A percentile compares a stretch with the other conserved stretches of the same genome.
phyloP scores from a whole-genome alignment of 805 yeast species.

The Zygoascus bituminiphila region DNA sequence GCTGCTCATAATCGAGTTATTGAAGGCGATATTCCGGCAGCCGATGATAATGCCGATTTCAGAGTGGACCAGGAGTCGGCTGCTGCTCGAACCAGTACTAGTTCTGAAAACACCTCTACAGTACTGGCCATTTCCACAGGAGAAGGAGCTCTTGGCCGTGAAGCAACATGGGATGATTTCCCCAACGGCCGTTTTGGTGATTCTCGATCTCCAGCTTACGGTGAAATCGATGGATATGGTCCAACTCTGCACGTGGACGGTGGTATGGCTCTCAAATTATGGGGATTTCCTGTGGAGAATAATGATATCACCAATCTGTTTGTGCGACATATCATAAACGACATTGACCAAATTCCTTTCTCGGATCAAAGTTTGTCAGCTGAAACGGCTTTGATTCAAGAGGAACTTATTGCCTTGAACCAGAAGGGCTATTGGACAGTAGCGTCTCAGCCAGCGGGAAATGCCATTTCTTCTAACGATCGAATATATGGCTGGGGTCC shows the following conservation, averaged over 20 bases:
- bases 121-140: constrained; percentile 76
- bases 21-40: constrained; percentile 14
- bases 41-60: constrained; percentile 1
- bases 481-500: constrained; percentile 98
- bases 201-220: constrained; percentile 92
- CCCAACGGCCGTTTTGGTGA: constrained; percentile 96
- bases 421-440: constrained; percentile 71
- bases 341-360: constrained; percentile 82
- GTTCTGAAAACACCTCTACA: constrained; percentile 23
- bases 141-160: constrained; percentile 74
- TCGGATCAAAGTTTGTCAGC: constrained; percentile 77
- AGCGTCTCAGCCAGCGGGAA: constrained; percentile 93
- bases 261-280: constrained; percentile 55
- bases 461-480: constrained; percentile 71
- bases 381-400: constrained; percentile 90
- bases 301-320: constrained; percentile 61
- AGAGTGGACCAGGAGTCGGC: constrained; percentile 36
- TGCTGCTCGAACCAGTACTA: constrained; percentile 6
- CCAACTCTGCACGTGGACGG: constrained; percentile 74
- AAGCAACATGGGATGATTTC: constrained; percentile 96
- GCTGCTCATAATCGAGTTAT: constrained; percentile 37
- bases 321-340: constrained; percentile 62
- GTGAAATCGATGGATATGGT: constrained; percentile 88
- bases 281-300: constrained; percentile 68
- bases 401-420: constrained; percentile 74